Evolutionary conservation across 352 stramenopile genomes (phyloP).

Genomic region (Phytophthora sp.): DNA sequence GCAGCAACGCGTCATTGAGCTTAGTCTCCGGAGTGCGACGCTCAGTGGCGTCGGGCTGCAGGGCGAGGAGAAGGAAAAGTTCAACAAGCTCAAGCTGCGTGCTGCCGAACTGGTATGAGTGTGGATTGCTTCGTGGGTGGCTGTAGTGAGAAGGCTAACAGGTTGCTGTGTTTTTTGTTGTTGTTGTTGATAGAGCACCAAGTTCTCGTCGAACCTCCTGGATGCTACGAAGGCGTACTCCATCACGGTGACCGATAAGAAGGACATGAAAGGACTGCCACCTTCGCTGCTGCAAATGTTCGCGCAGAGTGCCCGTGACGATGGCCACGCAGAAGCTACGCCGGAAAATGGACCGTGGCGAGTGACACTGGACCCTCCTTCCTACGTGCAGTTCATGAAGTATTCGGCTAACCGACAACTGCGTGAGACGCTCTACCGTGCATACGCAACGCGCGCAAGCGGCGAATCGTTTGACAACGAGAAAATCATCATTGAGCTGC

Average conservation of each 20-base stretch:
- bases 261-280: slow-evolving; percentile 91
- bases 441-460: slow-evolving; percentile 92
- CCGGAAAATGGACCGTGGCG: slow-evolving; percentile 92
- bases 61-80: slow-evolving; percentile 90
- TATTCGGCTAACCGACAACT: slow-evolving; percentile 91
- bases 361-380: slow-evolving; percentile 95
- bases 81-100: slow-evolving; percentile 96
- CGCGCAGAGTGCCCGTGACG: slow-evolving; percentile 83
- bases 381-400: slow-evolving; percentile 96
- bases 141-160: background rate
- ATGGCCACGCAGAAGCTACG: slow-evolving; percentile 70
- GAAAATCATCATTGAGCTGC: slow-evolving; percentile 93
- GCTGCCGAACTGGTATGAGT: slow-evolving; percentile 85
- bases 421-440: slow-evolving; percentile 94
- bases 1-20: slow-evolving; percentile 91
- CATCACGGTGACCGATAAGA: slow-evolving; percentile 86
- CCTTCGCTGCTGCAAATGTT: slow-evolving; percentile 92
- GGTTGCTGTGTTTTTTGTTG: slow-evolving; percentile 1
- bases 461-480: slow-evolving; percentile 92
- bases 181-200: slow-evolving; percentile 73
- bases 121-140: background rate
- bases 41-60: slow-evolving; percentile 94
- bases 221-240: slow-evolving; percentile 97
- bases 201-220: slow-evolving; percentile 97
- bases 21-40: slow-evolving; percentile 87